These are phyloP conservation scores for Mimosa pudica DNA, from an alignment of 306 rosid genomes.

Conservation along the genomic window DNA sequence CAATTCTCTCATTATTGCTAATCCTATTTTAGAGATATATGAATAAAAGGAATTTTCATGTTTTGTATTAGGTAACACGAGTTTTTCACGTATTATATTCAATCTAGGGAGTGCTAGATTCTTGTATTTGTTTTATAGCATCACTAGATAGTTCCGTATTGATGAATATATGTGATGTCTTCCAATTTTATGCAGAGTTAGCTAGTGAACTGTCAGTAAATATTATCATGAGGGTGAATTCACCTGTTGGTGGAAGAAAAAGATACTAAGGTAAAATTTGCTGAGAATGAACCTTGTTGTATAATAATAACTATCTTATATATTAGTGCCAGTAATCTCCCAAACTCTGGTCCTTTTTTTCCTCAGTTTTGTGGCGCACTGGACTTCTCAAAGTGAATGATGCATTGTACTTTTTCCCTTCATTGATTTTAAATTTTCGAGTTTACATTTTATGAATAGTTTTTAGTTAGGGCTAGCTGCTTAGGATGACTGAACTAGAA, in stretches of 20 bases:
- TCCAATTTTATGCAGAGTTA: slow-evolving; percentile 57
- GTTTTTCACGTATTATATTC: background rate
- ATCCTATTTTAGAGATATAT: background rate
- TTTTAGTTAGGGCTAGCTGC: background rate
- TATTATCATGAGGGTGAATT: slow-evolving; percentile 62
- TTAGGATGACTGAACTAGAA: slow-evolving; percentile 21
- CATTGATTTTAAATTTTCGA: background rate
- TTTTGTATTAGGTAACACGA: background rate
- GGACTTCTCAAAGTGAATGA: slow-evolving; percentile 39
- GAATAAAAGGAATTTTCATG: background rate
- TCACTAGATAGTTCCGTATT: slow-evolving; percentile 6
- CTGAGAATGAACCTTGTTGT: slow-evolving; percentile 45
- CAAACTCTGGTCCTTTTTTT: slow-evolving; percentile 21
- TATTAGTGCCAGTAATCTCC: slow-evolving; percentile 39
- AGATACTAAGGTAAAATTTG: slow-evolving; percentile 48
- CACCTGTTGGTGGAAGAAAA: slow-evolving; percentile 51
- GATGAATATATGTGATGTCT: slow-evolving; percentile 25
- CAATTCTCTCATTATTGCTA: background rate
- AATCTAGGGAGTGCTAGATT: background rate
- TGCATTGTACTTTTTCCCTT: slow-evolving; percentile 9
- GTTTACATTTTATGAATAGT: background rate
- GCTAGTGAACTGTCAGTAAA: slow-evolving; percentile 54
- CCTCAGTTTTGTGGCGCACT: slow-evolving; percentile 37
- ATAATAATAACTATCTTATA: slow-evolving; percentile 40
- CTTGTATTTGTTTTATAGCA: slow-evolving; percentile 18